These are phyloP conservation scores for Phoenix dactylifera DNA, from an alignment of 176 grass and related monocot genomes.

Conservation along the genomic window DNA sequence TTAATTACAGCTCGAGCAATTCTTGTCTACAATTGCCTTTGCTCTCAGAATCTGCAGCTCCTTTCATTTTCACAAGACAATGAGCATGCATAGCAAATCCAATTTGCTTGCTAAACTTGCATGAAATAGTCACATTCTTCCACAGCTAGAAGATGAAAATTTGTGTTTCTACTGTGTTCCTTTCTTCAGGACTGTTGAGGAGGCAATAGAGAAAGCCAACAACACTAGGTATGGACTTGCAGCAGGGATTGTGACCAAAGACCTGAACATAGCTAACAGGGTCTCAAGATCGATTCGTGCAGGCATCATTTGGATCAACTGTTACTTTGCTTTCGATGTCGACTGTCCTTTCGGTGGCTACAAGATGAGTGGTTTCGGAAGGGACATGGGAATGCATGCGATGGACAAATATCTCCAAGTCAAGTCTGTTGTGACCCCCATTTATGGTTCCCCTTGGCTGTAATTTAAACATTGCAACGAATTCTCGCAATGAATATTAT, in stretches of 20 bases:
- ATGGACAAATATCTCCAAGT: constrained; percentile 74
- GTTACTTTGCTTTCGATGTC: constrained; percentile 75
- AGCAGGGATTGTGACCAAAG: constrained; percentile 60
- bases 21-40: too few relatives aligned
- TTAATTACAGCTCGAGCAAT: too few relatives aligned
- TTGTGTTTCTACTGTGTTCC: too few relatives aligned
- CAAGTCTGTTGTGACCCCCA: constrained; percentile 64
- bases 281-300: constrained; percentile 66
- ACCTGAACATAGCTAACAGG: constrained; percentile 48
- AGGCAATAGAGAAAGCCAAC: constrained; percentile 73
- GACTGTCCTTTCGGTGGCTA: constrained; percentile 69
- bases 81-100: too few relatives aligned
- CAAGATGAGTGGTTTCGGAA: constrained; percentile 84
- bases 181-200: constrained; percentile 44
- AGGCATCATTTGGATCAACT: constrained; percentile 73
- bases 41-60: too few relatives aligned
- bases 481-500: too few relatives aligned
- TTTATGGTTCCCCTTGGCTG: constrained; percentile 70
- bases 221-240: constrained; percentile 64
- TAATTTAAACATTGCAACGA: background rate
- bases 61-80: too few relatives aligned
- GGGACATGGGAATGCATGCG: constrained; percentile 65
- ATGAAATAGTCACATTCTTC: too few relatives aligned
- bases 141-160: too few relatives aligned
- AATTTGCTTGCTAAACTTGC: too few relatives aligned